Base-by-base conservation (phyloP, 2,329 filamentous ascomycete genomes). In the Aspergillus transmontanensis region DNA sequence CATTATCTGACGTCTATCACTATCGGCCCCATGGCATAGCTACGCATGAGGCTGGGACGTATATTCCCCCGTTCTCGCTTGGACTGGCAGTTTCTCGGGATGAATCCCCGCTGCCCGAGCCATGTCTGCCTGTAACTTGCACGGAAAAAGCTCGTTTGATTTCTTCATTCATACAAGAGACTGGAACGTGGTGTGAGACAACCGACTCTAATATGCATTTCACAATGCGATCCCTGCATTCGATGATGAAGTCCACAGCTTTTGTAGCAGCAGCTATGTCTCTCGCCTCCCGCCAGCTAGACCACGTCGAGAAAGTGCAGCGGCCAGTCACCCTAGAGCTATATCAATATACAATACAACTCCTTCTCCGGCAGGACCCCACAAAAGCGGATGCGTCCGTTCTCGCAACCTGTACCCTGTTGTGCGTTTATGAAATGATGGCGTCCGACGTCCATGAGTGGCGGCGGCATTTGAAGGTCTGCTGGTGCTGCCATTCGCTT, bases 401-500 rank as follows among this genome's bases (percentile, higher is more conserved):
- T 10, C 45, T 67, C 41, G 65, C 65, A 14, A 64, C 65, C 32
- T 67, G 65, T 34, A 67, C 63, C 21, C 57, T 67, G 11, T 57
- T 67, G 7, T 67, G 65, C 26, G 65, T 67, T 1, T 67, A 67
- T 34, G 65, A 67, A 45, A 67, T 67, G 65, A 67, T 67, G 65
- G 65, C 65, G 26, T 65, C 63, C 12, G 28, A 43, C 4, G 63
- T 65, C 11, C 28, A 57, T 14, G 65, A 67, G 57, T 67, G 65
- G 65, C 58, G 65, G 14, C 63, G 65, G 4, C 65, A 67, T 30
- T 59, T 67, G 28, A 64, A 65, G 59, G 62, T 61, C 6, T 32
- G 36, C 34, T 14, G n/a, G 21, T 14, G n/a, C 14, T 48, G 23
- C 12, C 5, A 1, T 28, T 9, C 23, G 21, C 23, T 7, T 28